Evolutionary conservation across 2,329 filamentous ascomycete species (phyloP).

Genomic region (Reticulascus tulasneorum): DNA sequence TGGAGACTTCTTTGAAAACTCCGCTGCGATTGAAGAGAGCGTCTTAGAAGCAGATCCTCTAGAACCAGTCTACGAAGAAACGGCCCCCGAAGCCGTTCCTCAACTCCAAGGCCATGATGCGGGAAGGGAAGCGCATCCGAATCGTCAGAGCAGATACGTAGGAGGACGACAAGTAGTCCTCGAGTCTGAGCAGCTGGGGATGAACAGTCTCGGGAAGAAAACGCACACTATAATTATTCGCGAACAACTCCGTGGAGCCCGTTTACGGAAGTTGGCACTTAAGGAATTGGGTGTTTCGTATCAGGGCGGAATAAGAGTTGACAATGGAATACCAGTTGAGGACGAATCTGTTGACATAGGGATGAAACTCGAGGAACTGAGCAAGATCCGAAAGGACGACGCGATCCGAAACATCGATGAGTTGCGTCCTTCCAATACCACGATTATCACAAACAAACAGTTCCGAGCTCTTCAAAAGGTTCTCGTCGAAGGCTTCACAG

Average conservation of each 20-base stretch:
- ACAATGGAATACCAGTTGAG: constrained; percentile 7
- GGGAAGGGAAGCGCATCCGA: no score
- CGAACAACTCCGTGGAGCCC: no score
- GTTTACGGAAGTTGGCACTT: no score
- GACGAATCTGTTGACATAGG: constrained; percentile 21
- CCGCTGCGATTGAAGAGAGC: no score
- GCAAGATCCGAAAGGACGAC: constrained; percentile 27
- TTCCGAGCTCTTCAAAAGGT: constrained; percentile 35
- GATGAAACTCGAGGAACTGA: constrained; percentile 23
- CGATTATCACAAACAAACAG: constrained; percentile 31
- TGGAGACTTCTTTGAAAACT: no score
- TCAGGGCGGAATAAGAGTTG: constrained; percentile 11
- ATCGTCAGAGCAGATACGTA: constrained; percentile 2
- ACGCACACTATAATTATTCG: constrained; percentile 45
- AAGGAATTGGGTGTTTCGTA: no score
- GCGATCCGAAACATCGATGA: constrained; percentile 43
- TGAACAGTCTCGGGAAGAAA: constrained; percentile 32
- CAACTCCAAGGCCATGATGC: no score
- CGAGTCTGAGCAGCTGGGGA: constrained; percentile 17
- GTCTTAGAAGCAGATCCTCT: no score
- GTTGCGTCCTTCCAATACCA: constrained; percentile 38
- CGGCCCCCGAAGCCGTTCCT: no score
- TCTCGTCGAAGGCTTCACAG: constrained; percentile 43
- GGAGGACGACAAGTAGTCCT: constrained; percentile 5
- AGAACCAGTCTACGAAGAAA: no score